Percentiles rank a stretch among this genome's conserved stretches.
Evolutionary conservation across 208 protist species (phyloP).

Genomic region (Wallacemonas sp.): DNA sequence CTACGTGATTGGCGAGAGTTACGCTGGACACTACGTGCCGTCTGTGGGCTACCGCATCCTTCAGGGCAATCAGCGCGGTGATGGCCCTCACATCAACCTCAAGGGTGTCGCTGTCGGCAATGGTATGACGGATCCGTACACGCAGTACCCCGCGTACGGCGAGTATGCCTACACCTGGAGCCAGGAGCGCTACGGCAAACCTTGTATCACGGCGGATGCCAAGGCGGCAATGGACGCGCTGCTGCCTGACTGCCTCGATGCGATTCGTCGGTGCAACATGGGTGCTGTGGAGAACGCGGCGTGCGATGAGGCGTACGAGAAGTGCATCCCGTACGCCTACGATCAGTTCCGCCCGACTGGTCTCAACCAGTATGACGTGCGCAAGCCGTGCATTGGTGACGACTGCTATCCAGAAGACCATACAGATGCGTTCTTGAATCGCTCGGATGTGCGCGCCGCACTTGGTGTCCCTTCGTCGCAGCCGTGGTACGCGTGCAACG

Average conservation of each 20-base stretch:
- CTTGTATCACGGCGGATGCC: constrained; percentile 34
- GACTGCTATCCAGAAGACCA: constrained; percentile 87
- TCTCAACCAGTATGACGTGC: constrained; percentile 87
- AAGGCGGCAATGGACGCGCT: constrained; percentile 42
- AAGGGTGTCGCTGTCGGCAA: constrained; percentile 86
- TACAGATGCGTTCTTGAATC: constrained; percentile 48
- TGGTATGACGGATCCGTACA: constrained; percentile 81
- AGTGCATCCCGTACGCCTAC: constrained; percentile 48
- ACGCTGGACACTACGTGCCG: constrained; percentile 81
- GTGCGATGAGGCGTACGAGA: constrained; percentile 48
- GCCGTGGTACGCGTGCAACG: constrained; percentile 70
- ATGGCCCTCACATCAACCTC: constrained; percentile 44
- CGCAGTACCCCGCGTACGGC: constrained; percentile 69
- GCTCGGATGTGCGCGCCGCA: constrained; percentile 28
- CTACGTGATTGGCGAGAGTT: constrained; percentile 84
- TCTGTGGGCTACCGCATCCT: constrained; percentile 39
- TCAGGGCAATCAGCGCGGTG: constrained; percentile 36
- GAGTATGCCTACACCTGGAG: constrained; percentile 60
- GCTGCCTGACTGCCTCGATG: constrained; percentile 44
- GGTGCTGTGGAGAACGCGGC: background rate
- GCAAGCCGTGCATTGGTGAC: constrained; percentile 43
- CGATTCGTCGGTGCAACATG: constrained; percentile 36
- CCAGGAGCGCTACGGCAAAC: constrained; percentile 34
- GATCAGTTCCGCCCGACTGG: constrained; percentile 21
- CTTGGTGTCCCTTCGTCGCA: constrained; percentile 78